Percentiles rank a stretch among this genome's conserved stretches.
Conservation (phyloP, 2,329 filamentous ascomycete species). For the Acrocalymma vagum region DNA sequence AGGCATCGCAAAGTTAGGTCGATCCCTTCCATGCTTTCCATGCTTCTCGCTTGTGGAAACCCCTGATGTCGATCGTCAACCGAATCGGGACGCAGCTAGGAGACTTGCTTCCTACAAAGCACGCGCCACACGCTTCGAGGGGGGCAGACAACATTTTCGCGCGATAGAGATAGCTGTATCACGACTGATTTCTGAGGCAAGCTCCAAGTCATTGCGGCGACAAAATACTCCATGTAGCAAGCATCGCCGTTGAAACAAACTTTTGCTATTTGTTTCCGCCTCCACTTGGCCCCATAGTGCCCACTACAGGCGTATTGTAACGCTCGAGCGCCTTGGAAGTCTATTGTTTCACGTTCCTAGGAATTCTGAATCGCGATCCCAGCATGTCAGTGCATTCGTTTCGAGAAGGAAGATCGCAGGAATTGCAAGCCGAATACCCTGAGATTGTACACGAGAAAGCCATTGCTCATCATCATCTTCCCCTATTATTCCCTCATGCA, state of each 20-base stretch:
- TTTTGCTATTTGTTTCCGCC: conserved; percentile 1
- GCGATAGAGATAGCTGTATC: conserved; percentile 7
- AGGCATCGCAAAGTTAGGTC: too few species aligned
- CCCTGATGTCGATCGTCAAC: conserved; percentile 25
- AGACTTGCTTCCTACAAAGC: conserved; percentile 10
- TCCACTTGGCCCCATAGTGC: conserved; percentile 9
- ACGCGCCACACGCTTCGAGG: conserved; percentile 14
- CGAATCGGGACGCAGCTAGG: conserved; percentile 14
- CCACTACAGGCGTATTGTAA: conserved; percentile 16
- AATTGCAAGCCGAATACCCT: conserved; percentile 5
- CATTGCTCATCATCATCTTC: conserved; percentile 14
- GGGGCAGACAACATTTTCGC: conserved; percentile 4
- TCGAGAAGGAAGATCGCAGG: conserved; percentile 8
- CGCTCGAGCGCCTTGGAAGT: conserved; percentile 16
- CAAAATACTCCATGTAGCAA: too few species aligned
- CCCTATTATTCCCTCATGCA: conserved; percentile 7
- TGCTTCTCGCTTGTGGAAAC: conserved; percentile 26
- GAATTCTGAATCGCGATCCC: conserved; percentile 16
- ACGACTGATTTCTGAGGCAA: conserved; percentile 14
- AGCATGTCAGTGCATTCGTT: conserved; percentile 4
- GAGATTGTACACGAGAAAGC: conserved; percentile 1
- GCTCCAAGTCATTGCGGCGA: too few species aligned
- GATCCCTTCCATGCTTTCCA: too few species aligned
- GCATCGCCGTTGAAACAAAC: conserved; percentile 21
- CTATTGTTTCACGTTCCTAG: conserved; percentile 36